Conservation (phyloP, 768 basidiomycete genomes). For the Hirschioporus abietinus region DNA sequence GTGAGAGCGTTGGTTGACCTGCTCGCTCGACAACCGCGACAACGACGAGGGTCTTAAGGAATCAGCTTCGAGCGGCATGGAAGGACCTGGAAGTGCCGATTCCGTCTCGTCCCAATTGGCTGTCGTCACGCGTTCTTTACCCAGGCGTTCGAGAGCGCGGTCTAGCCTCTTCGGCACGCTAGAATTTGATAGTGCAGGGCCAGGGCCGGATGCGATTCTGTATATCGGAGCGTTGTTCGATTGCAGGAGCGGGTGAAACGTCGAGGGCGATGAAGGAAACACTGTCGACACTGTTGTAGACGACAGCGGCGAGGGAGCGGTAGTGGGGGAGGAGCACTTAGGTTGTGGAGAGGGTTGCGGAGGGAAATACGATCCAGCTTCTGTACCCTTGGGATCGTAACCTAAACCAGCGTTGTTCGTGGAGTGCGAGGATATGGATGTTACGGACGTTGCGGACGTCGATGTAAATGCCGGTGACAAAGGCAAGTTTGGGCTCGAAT, state of each 20-base stretch:
- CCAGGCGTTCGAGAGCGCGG: not conserved
- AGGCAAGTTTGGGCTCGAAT: not conserved
- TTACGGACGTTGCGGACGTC: not conserved
- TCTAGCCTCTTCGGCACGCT: not conserved
- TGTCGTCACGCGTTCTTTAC: not conserved
- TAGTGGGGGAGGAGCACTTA: not conserved
- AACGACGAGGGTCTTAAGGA: not conserved
- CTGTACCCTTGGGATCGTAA: not conserved
- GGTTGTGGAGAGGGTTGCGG: not conserved
- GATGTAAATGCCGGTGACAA: not conserved
- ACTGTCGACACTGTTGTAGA: slow-evolving; percentile 8
- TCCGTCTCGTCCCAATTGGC: not conserved
- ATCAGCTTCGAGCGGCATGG: not conserved
- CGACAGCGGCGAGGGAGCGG: no score
- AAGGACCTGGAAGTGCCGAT: not conserved
- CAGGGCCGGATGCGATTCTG: not conserved
- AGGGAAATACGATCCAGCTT: not conserved
- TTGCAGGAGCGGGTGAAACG: slow-evolving; percentile 9
- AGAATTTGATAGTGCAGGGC: not conserved
- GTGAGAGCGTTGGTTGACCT: not conserved
- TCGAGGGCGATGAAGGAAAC: slow-evolving; percentile 22
- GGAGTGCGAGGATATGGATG: not conserved
- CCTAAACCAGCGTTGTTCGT: not conserved
- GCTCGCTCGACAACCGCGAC: not conserved
- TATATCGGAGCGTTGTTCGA: not conserved